These are phyloP conservation scores for Xylaria sp. DNA, from an alignment of 2,329 filamentous ascomycete species.

Conservation along the genomic window DNA sequence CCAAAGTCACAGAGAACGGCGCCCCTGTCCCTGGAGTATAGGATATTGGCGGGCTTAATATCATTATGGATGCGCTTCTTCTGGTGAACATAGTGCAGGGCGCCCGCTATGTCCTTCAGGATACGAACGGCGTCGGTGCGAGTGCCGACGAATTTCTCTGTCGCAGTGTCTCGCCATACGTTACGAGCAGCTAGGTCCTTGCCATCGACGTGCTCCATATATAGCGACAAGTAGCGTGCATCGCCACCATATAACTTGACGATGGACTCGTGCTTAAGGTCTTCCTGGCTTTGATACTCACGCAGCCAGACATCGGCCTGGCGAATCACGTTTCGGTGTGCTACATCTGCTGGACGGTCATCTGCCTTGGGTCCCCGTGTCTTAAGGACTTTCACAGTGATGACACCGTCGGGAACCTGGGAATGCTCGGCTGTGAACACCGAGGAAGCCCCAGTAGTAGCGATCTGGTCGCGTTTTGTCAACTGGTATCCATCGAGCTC, in stretches of 20 bases:
- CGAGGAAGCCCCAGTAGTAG: slow-evolving; percentile 63
- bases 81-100: slow-evolving; percentile 66
- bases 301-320: slow-evolving; percentile 70
- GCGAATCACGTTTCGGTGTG: slow-evolving; percentile 65
- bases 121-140: slow-evolving; percentile 63
- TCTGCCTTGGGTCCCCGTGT: slow-evolving; percentile 56
- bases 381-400: slow-evolving; percentile 71
- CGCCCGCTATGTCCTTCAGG: slow-evolving; percentile 63
- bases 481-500: slow-evolving; percentile 65
- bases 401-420: slow-evolving; percentile 61
- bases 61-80: slow-evolving; percentile 68
- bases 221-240: slow-evolving; percentile 67
- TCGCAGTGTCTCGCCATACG: slow-evolving; percentile 60
- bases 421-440: slow-evolving; percentile 67
- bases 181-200: slow-evolving; percentile 62
- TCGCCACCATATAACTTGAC: slow-evolving; percentile 68
- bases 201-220: slow-evolving; percentile 70
- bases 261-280: slow-evolving; percentile 66
- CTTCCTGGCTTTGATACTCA: slow-evolving; percentile 66
- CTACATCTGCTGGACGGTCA: slow-evolving; percentile 57
- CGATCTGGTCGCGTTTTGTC: slow-evolving; percentile 67
- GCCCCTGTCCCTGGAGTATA: slow-evolving; percentile 67
- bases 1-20: slow-evolving; percentile 71
- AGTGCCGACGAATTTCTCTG: slow-evolving; percentile 62
- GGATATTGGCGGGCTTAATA: slow-evolving; percentile 70